Evolutionary conservation across 768 basidiomycete species (phyloP).

Genomic region (Dentipellis fragilis): DNA sequence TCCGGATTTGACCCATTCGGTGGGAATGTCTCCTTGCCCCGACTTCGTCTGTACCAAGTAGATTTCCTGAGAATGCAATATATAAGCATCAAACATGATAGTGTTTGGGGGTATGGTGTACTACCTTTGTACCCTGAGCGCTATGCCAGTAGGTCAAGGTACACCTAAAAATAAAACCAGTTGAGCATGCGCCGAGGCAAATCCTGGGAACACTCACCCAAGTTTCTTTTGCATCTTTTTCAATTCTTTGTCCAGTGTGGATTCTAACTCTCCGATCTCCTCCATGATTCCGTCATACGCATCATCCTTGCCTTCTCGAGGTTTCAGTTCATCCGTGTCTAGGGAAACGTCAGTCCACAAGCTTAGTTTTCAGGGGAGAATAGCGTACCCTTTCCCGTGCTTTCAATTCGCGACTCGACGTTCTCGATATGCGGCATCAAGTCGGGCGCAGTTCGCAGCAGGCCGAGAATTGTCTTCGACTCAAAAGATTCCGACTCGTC

Average conservation of each 20-base stretch:
- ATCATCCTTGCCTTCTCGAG: constrained; percentile 77
- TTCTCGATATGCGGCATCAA: constrained; percentile 60
- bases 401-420: constrained; percentile 61
- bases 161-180: constrained; percentile 27
- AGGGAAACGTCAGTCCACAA: neutral
- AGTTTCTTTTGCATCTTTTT: constrained; percentile 56
- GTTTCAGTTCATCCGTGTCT: constrained; percentile 66
- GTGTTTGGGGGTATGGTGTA: neutral
- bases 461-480: constrained; percentile 62
- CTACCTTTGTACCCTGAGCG: constrained; percentile 70
- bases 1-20: constrained; percentile 72
- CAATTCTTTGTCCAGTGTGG: constrained; percentile 56
- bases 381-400: constrained; percentile 48
- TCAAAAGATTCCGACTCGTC: constrained; percentile 64
- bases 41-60: constrained; percentile 74
- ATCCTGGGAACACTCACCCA: constrained; percentile 34
- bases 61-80: constrained; percentile 52
- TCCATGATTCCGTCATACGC: constrained; percentile 69
- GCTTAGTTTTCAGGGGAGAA: neutral
- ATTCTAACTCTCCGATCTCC: constrained; percentile 65
- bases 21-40: constrained; percentile 55
- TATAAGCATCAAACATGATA: neutral
- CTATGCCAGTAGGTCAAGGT: constrained; percentile 66
- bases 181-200: constrained; percentile 1
- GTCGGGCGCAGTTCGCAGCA: constrained; percentile 78